A percentile compares a stretch with the other conserved stretches of the same genome.
phyloP scores from a whole-genome alignment of 2,329 filamentous ascomycete genomes.

The Aureobasidium pullulans region DNA sequence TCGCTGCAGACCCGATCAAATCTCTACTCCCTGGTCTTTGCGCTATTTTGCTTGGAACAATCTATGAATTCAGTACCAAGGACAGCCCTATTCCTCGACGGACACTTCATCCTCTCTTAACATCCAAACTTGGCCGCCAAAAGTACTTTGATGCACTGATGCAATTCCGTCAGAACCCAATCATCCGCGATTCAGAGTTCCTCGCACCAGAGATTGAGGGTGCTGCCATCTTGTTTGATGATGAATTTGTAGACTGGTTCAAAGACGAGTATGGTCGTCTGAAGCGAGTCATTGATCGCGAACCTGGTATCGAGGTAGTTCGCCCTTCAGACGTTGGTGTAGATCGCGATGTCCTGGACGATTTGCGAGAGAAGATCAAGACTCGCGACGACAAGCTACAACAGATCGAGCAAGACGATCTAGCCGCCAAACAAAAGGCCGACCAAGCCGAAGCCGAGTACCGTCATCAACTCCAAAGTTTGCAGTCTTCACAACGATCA shows the following conservation, averaged over 20 bases:
- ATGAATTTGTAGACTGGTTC: slow-evolving; percentile 82
- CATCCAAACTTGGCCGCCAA: slow-evolving; percentile 71
- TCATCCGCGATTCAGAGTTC: slow-evolving; percentile 58
- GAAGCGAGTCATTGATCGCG: slow-evolving; percentile 77
- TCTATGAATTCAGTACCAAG: slow-evolving; percentile 96
- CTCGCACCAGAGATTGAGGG: slow-evolving; percentile 53
- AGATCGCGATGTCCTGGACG: slow-evolving; percentile 87
- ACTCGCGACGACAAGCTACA: slow-evolving; percentile 59
- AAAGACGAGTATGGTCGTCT: slow-evolving; percentile 93
- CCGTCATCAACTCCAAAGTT: slow-evolving; percentile 35
- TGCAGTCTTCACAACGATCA: slow-evolving; percentile 16
- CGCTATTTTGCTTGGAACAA: slow-evolving; percentile 74
- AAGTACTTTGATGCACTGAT: slow-evolving; percentile 77
- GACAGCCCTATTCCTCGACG: slow-evolving; percentile 83
- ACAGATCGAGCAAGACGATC: slow-evolving; percentile 48
- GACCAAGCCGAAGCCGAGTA: slow-evolving; percentile 70
- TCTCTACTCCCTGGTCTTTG: slow-evolving; percentile 72
- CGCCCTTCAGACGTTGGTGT: slow-evolving; percentile 76
- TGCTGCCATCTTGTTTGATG: slow-evolving; percentile 52
- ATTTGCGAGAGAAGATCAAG: slow-evolving; percentile 67
- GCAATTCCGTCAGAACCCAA: slow-evolving; percentile 66
- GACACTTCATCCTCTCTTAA: slow-evolving; percentile 71
- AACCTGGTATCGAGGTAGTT: slow-evolving; percentile 80
- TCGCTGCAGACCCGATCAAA: slow-evolving; percentile 42
- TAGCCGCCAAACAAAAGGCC: slow-evolving; percentile 49